Base-by-base conservation (phyloP, 2,329 filamentous ascomycete species). In the Eutypa lata region DNA sequence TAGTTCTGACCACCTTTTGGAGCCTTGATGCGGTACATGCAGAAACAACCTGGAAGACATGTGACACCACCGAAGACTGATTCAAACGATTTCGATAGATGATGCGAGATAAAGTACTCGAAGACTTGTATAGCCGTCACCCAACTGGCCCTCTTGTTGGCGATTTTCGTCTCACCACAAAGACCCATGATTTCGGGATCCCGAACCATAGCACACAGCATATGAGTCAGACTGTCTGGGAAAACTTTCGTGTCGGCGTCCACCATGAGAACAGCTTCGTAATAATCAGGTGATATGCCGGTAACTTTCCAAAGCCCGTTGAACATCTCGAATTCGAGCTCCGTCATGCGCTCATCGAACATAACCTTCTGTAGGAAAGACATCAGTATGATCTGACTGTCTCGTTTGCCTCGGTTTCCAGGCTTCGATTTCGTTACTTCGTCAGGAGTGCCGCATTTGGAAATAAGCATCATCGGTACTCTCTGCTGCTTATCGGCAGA, bases 271-370 rank as follows among this genome's bases (percentile, higher is more conserved):
- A 97, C 90, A 22, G 93, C 88, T 71, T 99, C 94, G 72, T 97
- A 99, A 71, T 92, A 99, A 73, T 99, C 94, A 14, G 94, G 94
- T 3, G 92, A 96, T 58, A 99, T 97, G 62, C 95, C 95, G 18
- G 94, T 99, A 44, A 99, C 90, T 72, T 96, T 96, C 92, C 93
- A 99, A 58, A 99, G 81, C 50, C 94, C 94, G 69, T 97, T 99
- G 79, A 99, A 99, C 90, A 99, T 97, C 69, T 99, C 94, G 67
- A 91, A 99, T 71, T 99, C 94, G 49, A 99, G 87, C 72, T 99
- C 93, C 18, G 95, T 99, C 94, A 99, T 99, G 57, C 94, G 89
- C 75, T 99, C 95, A 70, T 99, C 94, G 65, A 99, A 99, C 94
- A 99, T 99, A 68, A 99, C 94, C 77, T 99, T 99, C 70, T 99